A percentile compares a stretch with the other conserved stretches of the same genome.
These are phyloP conservation scores for Metschnikowia rubicola DNA, from an alignment of 805 yeast species.

Conservation along the genomic window DNA sequence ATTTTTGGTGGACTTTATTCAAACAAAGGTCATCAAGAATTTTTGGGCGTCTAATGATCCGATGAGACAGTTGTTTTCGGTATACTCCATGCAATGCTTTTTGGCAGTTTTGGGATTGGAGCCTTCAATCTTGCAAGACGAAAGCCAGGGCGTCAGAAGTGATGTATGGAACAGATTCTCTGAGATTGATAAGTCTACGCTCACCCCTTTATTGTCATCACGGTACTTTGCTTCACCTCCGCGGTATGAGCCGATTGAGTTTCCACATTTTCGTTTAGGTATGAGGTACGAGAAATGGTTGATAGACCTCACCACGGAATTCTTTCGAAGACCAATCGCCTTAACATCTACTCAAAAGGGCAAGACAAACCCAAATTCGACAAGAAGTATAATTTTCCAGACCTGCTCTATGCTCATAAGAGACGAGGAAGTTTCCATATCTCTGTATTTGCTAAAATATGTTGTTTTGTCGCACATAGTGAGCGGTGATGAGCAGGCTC, in stretches of 20 bases:
- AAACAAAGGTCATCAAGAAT: slow-evolving; percentile 69
- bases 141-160: slow-evolving; percentile 17
- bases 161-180: slow-evolving; percentile 60
- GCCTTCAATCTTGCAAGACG: slow-evolving; percentile 18
- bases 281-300: slow-evolving; percentile 72
- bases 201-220: slow-evolving; percentile 72
- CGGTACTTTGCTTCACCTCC: slow-evolving; percentile 62
- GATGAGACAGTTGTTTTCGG: slow-evolving; percentile 73
- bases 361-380: slow-evolving; percentile 9
- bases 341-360: slow-evolving; percentile 12
- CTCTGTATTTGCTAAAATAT: slow-evolving; percentile 74
- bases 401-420: slow-evolving; percentile 63
- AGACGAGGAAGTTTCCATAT: slow-evolving; percentile 66
- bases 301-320: slow-evolving; percentile 60
- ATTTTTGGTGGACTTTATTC: slow-evolving; percentile 63
- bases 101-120: slow-evolving; percentile 58
- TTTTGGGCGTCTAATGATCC: slow-evolving; percentile 93
- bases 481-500: slow-evolving; percentile 36
- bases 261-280: slow-evolving; percentile 61
- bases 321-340: slow-evolving; percentile 45
- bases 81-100: slow-evolving; percentile 85
- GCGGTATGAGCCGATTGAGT: slow-evolving; percentile 44
- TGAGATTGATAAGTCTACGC: slow-evolving; percentile 64
- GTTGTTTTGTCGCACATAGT: slow-evolving; percentile 63
- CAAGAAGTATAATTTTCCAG: slow-evolving; percentile 44